These are phyloP conservation scores for Boletus speciosus DNA, from an alignment of 768 basidiomycete species.

Conservation along the genomic window DNA sequence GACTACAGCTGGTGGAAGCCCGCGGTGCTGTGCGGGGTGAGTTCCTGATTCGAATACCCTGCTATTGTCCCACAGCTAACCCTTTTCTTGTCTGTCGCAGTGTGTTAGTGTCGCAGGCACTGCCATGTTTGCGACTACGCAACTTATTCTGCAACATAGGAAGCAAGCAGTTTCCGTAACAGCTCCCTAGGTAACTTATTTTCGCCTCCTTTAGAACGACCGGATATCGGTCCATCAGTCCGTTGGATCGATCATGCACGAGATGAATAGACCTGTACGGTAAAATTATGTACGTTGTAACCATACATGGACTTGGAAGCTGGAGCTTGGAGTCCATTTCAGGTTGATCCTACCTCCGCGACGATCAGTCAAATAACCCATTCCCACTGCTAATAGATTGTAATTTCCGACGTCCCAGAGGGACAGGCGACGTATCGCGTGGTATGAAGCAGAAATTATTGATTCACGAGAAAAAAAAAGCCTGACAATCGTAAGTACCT, in stretches of 20 bases:
- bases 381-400: background rate
- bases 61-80: background rate
- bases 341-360: background rate
- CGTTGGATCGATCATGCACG: background rate
- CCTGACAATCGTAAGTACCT: no score
- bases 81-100: background rate
- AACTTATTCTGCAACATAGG: conserved; percentile 2
- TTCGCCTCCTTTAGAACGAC: background rate
- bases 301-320: background rate
- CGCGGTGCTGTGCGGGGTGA: conserved; percentile 46
- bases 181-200: background rate
- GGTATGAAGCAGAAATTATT: background rate
- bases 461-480: background rate
- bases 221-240: background rate
- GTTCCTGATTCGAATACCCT: background rate
- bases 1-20: conserved; percentile 55
- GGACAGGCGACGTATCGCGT: background rate
- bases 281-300: background rate
- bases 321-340: background rate
- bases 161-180: background rate
- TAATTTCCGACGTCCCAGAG: background rate
- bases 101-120: conserved; percentile 17
- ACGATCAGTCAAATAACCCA: no score
- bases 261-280: background rate
- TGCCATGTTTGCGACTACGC: conserved; percentile 6